These are phyloP conservation scores for Penicillium sp. DNA, from an alignment of 2,329 filamentous ascomycete species.

Conservation along the genomic window DNA sequence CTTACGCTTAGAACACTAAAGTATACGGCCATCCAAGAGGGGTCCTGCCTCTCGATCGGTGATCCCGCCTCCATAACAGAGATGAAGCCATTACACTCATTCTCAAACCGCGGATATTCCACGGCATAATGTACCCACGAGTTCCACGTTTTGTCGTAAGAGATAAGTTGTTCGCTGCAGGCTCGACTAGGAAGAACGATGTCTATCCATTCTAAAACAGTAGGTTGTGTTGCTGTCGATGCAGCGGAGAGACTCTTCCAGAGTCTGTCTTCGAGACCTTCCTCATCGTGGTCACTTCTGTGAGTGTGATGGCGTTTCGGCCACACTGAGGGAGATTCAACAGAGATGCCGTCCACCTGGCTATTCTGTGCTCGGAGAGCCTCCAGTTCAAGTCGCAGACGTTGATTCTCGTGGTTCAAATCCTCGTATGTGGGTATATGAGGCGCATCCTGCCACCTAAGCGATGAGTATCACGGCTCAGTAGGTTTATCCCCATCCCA, in stretches of 20 bases:
- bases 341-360: background rate
- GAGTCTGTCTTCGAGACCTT: constrained; percentile 3
- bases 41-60: background rate
- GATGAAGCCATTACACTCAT: background rate
- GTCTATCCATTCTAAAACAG: background rate
- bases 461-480: background rate
- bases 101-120: constrained; percentile 5
- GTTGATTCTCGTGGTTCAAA: background rate
- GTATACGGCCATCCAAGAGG: constrained; percentile 4
- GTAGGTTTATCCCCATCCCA: background rate
- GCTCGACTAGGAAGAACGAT: background rate
- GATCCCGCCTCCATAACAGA: background rate
- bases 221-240: background rate
- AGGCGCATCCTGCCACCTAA: constrained; percentile 1
- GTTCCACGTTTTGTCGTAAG: constrained; percentile 1
- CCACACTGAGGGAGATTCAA: background rate
- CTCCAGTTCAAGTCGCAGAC: background rate
- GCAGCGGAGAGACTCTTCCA: constrained; percentile 4
- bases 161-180: constrained; percentile 1
- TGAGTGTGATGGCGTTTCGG: background rate
- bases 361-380: background rate
- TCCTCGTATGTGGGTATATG: constrained; percentile 1
- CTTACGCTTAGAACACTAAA: constrained; percentile 3
- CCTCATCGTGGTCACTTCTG: background rate
- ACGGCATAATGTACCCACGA: constrained; percentile 4